Percentiles rank a stretch among this genome's conserved stretches.
Evolutionary conservation across 1,284 basidiomycete species (phyloP).

Genomic region (Tremellales sp.): DNA sequence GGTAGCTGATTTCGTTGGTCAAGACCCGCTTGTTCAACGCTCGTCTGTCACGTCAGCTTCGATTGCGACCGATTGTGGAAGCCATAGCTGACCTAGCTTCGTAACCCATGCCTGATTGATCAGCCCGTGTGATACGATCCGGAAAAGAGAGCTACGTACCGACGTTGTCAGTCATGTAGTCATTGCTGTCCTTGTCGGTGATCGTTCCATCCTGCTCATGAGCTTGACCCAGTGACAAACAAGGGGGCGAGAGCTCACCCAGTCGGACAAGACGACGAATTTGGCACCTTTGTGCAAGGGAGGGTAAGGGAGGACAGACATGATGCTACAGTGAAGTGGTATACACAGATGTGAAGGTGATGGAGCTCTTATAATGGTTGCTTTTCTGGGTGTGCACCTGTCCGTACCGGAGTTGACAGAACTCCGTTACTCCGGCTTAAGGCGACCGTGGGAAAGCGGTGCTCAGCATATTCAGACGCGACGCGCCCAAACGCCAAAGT

Average conservation of each 20-base stretch:
- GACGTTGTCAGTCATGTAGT: slow-evolving; percentile 54
- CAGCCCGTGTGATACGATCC: slow-evolving; percentile 1
- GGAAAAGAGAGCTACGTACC: slow-evolving; percentile 44
- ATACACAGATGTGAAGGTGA: too few relatives aligned
- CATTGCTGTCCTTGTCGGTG: slow-evolving; percentile 84
- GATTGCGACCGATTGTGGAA: background rate
- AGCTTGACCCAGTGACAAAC: background rate
- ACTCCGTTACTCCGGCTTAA: too few relatives aligned
- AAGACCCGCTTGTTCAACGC: slow-evolving; percentile 69
- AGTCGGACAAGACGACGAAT: slow-evolving; percentile 83
- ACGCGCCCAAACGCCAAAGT: too few relatives aligned
- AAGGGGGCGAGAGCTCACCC: slow-evolving; percentile 56
- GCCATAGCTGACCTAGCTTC: slow-evolving; percentile 5
- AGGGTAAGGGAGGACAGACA: slow-evolving; percentile 62
- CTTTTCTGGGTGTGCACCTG: too few relatives aligned
- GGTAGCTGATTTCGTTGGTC: slow-evolving; percentile 62
- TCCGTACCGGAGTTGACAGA: too few relatives aligned
- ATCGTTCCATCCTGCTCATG: slow-evolving; percentile 73
- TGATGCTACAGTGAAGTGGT: too few relatives aligned
- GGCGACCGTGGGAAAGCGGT: too few relatives aligned
- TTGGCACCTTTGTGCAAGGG: slow-evolving; percentile 71
- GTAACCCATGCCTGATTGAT: slow-evolving; percentile 6
- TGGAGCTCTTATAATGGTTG: too few relatives aligned
- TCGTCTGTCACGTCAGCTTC: slow-evolving; percentile 46
- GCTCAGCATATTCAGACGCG: background rate